A percentile compares a stretch with the other conserved stretches of the same genome.
phyloP scores from a whole-genome alignment of 2,329 filamentous ascomycete genomes.

The Trichoderma harzianum region DNA sequence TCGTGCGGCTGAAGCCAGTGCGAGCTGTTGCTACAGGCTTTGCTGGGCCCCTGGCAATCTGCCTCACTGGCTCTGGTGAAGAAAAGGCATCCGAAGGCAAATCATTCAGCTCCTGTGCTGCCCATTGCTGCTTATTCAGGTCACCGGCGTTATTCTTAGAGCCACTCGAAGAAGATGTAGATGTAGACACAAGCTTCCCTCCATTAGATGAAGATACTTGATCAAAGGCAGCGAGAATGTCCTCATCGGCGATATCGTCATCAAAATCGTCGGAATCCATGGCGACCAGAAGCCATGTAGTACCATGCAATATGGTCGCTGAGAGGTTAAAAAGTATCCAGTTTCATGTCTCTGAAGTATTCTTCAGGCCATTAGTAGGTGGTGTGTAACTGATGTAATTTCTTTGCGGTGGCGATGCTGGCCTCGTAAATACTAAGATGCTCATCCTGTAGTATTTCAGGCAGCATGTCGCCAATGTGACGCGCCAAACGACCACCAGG shows the following conservation, averaged over 20 bases:
- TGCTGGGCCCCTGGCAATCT: slow-evolving; percentile 18
- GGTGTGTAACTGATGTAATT: not conserved
- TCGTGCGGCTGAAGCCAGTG: slow-evolving; percentile 34
- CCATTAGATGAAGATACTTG: slow-evolving; percentile 41
- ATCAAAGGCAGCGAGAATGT: slow-evolving; percentile 58
- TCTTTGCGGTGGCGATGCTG: not conserved
- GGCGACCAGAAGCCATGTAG: slow-evolving; percentile 7
- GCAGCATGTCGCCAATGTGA: not conserved
- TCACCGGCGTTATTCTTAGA: not conserved
- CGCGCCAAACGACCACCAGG: slow-evolving; percentile 17
- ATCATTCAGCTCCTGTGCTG: slow-evolving; percentile 47
- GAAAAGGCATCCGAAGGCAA: slow-evolving; percentile 67
- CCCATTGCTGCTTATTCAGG: slow-evolving; percentile 16
- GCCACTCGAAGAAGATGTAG: not conserved
- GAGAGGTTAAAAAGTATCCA: not conserved
- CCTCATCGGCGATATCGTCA: slow-evolving; percentile 63
- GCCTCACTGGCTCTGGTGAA: slow-evolving; percentile 42
- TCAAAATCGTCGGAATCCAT: slow-evolving; percentile 63
- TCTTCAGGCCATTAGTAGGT: not conserved
- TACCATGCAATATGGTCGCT: not conserved
- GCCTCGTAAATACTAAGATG: not conserved
- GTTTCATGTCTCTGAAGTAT: not conserved
- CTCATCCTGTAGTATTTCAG: not conserved
- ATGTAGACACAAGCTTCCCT: slow-evolving; percentile 8
- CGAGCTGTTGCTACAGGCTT: slow-evolving; percentile 19